Conservation (phyloP, 148 eudicot species). For the Vaccinium myrtillus region DNA sequence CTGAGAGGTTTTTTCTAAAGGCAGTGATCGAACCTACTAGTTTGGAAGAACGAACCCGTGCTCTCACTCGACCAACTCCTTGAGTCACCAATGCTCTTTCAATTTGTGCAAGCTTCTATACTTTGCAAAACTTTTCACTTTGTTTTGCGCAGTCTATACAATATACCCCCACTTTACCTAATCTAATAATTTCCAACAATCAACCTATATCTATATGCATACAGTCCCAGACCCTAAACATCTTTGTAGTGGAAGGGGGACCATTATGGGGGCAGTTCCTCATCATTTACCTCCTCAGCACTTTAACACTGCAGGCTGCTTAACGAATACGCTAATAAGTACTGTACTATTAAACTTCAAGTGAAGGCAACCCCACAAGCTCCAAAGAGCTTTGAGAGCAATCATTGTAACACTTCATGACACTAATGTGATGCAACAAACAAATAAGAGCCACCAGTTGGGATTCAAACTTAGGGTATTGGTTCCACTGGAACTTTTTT, state of each 20-base stretch:
- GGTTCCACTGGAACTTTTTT: background rate
- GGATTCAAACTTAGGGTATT: background rate
- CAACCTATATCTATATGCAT: background rate
- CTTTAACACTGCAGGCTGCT: conserved; percentile 1
- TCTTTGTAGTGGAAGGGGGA: background rate
- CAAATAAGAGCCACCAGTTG: background rate
- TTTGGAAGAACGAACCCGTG: too few species aligned
- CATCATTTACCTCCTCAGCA: background rate
- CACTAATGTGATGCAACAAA: background rate
- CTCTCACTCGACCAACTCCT: background rate
- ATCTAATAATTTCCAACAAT: background rate
- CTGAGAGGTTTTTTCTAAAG: too few species aligned
- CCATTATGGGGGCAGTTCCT: background rate
- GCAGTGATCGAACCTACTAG: too few species aligned
- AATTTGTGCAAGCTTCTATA: background rate
- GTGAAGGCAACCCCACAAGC: background rate
- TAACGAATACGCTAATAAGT: background rate
- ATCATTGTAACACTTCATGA: background rate
- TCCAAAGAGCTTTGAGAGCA: background rate
- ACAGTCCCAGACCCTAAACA: background rate
- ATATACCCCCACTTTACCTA: background rate
- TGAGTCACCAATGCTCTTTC: background rate
- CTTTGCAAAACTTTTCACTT: background rate
- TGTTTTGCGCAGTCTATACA: background rate
- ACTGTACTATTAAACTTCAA: background rate